phyloP scores from a whole-genome alignment of 2,329 filamentous ascomycete genomes.

The Fusarium sp. region DNA sequence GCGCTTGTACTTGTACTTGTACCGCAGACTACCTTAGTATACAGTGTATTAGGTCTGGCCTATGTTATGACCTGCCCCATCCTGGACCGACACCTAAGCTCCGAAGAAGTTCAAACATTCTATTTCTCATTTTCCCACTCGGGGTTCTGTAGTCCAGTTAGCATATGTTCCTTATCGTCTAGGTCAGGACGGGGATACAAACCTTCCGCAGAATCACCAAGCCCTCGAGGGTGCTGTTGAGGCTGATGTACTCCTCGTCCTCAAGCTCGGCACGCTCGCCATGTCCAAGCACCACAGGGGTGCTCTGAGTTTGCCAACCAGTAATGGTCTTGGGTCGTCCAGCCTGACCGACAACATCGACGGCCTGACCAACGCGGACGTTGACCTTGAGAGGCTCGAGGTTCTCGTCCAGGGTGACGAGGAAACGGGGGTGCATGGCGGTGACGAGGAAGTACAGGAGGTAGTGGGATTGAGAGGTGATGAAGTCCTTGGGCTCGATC shows the following conservation, averaged over 20 bases:
- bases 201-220: slow-evolving; percentile 98
- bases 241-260: slow-evolving; percentile 94
- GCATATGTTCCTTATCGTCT: not conserved
- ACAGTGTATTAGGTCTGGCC: slow-evolving; percentile 46
- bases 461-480: slow-evolving; percentile 80
- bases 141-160: slow-evolving; percentile 50
- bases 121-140: slow-evolving; percentile 56
- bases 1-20: slow-evolving; percentile 20
- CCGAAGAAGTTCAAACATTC: slow-evolving; percentile 32
- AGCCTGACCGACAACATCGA: slow-evolving; percentile 97
- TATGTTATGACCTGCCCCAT: slow-evolving; percentile 38
- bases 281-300: slow-evolving; percentile 93
- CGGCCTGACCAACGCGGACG: slow-evolving; percentile 96
- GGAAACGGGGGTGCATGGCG: slow-evolving; percentile 96
- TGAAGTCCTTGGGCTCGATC: slow-evolving; percentile 93
- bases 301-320: slow-evolving; percentile 99
- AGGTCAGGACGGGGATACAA: slow-evolving; percentile 49
- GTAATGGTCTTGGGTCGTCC: slow-evolving; percentile 99
- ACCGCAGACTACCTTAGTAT: slow-evolving; percentile 50
- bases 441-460: slow-evolving; percentile 97
- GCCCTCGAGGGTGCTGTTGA: slow-evolving; percentile 92
- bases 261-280: slow-evolving; percentile 97
- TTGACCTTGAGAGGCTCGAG: slow-evolving; percentile 95
- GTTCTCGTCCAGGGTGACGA: slow-evolving; percentile 95
- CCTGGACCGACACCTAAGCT: slow-evolving; percentile 31